phyloP scores from a whole-genome alignment of 352 stramenopile species.

The Pythium apleroticum region DNA sequence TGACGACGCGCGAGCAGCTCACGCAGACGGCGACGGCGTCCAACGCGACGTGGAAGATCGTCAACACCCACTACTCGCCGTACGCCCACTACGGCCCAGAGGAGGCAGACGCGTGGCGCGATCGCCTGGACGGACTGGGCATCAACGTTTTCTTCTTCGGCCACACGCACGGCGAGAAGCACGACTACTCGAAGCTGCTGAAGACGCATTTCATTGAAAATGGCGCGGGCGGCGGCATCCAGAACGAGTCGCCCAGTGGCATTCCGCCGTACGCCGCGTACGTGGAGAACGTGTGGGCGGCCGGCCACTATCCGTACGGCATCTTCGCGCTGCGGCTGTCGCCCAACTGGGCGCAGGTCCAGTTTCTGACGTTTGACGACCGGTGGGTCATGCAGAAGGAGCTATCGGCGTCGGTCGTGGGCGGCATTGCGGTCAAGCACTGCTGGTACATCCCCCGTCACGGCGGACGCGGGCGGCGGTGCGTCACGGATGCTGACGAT shows the following conservation, averaged over 20 bases:
- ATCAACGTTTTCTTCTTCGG: constrained; percentile 39
- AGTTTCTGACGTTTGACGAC: constrained; percentile 68
- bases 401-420: constrained; percentile 43
- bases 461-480: constrained; percentile 32
- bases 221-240: constrained; percentile 72
- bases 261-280: constrained; percentile 55
- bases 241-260: constrained; percentile 74
- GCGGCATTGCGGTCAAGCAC: constrained; percentile 64
- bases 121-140: constrained; percentile 38
- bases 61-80: constrained; percentile 83
- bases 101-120: constrained; percentile 44
- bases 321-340: constrained; percentile 66
- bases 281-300: constrained; percentile 60
- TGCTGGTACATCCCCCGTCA: constrained; percentile 71
- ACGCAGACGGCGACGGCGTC: constrained; percentile 48
- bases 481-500: constrained; percentile 9
- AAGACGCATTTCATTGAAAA: constrained; percentile 80
- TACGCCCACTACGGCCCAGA: constrained; percentile 70
- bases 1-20: constrained; percentile 49
- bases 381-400: constrained; percentile 60
- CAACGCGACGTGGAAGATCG: constrained; percentile 78
- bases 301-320: constrained; percentile 65
- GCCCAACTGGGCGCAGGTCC: constrained; percentile 65
- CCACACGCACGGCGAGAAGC: constrained; percentile 71
- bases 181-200: constrained; percentile 51